Evolutionary conservation across 768 basidiomycete genomes (phyloP), one percentile per base, ranked within the genome.

Genomic region (Suillus luteus): DNA sequence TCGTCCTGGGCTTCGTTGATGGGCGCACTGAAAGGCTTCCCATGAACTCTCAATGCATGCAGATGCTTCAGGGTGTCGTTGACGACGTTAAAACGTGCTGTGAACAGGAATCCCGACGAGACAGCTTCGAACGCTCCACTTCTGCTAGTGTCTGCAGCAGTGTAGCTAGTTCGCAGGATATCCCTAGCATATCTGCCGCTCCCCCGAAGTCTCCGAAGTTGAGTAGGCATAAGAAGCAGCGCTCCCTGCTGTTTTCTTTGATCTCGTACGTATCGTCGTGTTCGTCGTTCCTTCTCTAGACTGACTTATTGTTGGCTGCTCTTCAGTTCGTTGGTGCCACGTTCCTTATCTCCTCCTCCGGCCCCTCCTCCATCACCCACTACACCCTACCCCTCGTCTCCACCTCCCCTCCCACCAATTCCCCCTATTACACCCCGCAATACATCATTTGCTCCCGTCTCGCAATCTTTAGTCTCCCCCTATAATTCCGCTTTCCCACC

Each of bases 211-310:
- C 77, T 46, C 69, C 69, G 49, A 83, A 79, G 68, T 67, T 67
- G 3, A 69, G 77, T 48, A 84, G 82, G 66, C 88, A 91, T 67
- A 90, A 88, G 76, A 89, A 86, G 67, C 86, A 89, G 68, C 81
- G 86, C 51, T 92, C 91, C 17, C 71, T 92, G 64, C 78, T 91
- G 55, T 89, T 87, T 83, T 83, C 87, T 8, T 77, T 92, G 46
- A 85, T 91, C 64, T 82, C 86, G 82, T 88, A 76, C 59, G 82
- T 64, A 66, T 68, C 61, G 31, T 62, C 19, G 57, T 54, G 17
- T 22, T 15, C 52, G 3, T 44, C 37, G 38, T 31, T 51, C 73
- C 48, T 64, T 57, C 8, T n/a, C 24, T 54, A 52, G 33, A n/a
- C 31, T 65, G 8, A 43, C 61, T 57, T 51, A 43, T 65, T 33